Evolutionary conservation across 805 yeast genomes (phyloP).

Genomic region (Yarrowia divulgata): DNA sequence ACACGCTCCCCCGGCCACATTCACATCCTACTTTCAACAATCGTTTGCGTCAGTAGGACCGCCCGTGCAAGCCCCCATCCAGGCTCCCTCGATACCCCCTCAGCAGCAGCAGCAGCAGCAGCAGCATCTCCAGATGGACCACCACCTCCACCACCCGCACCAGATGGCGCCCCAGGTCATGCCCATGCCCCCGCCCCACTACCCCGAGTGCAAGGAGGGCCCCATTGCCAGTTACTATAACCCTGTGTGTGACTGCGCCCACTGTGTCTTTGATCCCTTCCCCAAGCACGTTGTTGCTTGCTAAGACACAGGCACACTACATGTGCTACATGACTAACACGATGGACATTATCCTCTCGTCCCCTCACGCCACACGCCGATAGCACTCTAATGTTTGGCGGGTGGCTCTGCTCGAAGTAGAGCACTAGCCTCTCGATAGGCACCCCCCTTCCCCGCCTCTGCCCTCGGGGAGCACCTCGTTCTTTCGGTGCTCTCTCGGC

Average conservation of each 20-base stretch:
- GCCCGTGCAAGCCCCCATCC: constrained; percentile 24
- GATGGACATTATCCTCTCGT: neutral
- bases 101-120: neutral
- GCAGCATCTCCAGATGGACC: neutral
- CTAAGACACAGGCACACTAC: neutral
- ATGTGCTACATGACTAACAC: neutral
- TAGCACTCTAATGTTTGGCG: constrained; percentile 10
- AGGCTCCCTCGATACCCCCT: constrained; percentile 28
- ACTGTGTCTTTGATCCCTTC: constrained; percentile 36
- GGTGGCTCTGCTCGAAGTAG: neutral
- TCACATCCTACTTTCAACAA: constrained; percentile 45
- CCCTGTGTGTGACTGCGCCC: constrained; percentile 36
- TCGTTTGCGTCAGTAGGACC: constrained; percentile 41
- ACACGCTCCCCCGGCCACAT: constrained; percentile 6
- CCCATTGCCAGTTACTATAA: constrained; percentile 34
- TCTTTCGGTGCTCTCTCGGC: neutral
- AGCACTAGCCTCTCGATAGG: constrained; percentile 8
- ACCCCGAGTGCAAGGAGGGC: constrained; percentile 36
- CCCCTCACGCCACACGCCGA: neutral
- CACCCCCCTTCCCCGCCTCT: neutral
- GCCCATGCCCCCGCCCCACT: constrained; percentile 29
- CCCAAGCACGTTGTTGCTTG: constrained; percentile 39
- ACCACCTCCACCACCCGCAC: neutral
- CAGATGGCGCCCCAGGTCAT: constrained; percentile 14
- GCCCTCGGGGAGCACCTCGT: neutral